Base-by-base conservation (phyloP, 352 stramenopile genomes). In the Pythium phragmiticola region DNA sequence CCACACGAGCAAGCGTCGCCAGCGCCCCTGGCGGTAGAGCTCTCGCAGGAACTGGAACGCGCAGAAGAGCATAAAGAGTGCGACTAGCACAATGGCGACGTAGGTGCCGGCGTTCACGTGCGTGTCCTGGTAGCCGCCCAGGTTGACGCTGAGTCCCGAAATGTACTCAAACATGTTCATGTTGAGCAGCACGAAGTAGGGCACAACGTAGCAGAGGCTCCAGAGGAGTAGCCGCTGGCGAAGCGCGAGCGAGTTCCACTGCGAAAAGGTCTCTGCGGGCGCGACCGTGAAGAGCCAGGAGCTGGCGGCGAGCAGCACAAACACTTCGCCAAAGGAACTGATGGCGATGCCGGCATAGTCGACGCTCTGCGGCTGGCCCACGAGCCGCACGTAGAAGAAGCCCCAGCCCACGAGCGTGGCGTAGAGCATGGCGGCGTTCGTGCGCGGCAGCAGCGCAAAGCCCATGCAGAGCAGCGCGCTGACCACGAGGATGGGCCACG, bases 81-180 rank as follows among this genome's bases (percentile, higher is more conserved):
- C 63, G 0, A 83, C 8, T 7, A 89, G 12, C 26, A 62, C 72
- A 46, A 85, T 77, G 7, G 86, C 73, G 14, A 90, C 58, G 65
- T 90, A 94, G 0, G 85, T 89, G n/a, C 74, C 75, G 12, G 68
- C 74, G 41, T 82, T 89, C 4, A 65, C 55, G 33, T 78, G 30
- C 1, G 59, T 23, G 16, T 76, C 45, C 50, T 90, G 66, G 56
- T 89, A 89, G 4, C 85, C 85, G 7, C 85, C 85, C 12, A 94
- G 57, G 50, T 80, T 70, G 23, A 94, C 57, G 69, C 82, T 90
- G 50, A 94, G 79, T 81, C 85, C 92, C 33, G 83, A 78, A 4
- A 92, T 8, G 50, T 87, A 90, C 49, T 72, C 74, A 42, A 92
- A 76, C 56, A 89, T 75, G 55, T 89, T 91, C 68, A 94, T 75